phyloP scores from a whole-genome alignment of 331 rosid species.

The Arachis monticola region DNA sequence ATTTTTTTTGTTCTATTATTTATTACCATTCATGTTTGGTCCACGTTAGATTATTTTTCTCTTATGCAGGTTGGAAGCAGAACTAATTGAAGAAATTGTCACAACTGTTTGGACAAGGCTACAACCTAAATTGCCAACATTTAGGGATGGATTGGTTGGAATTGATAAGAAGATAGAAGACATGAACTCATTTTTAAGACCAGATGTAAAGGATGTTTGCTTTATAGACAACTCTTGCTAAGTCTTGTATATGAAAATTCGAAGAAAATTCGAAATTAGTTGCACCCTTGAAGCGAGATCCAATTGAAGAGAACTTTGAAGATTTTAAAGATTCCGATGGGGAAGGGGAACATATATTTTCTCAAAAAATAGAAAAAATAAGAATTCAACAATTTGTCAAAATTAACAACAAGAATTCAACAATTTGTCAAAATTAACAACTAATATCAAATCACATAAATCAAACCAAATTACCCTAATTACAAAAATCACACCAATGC shows the following conservation, averaged over 20 bases:
- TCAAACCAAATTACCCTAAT: too few relatives aligned
- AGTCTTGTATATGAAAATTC: conserved; percentile 8
- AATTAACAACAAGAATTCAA: too few relatives aligned
- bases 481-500: too few relatives aligned
- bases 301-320: too few relatives aligned
- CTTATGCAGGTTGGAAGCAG: conserved; percentile 19
- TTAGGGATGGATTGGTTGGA: conserved; percentile 25
- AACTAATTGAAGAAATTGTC: conserved; percentile 35
- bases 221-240: conserved; percentile 37
- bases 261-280: conserved; percentile 6
- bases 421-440: too few relatives aligned
- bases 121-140: conserved; percentile 13
- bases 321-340: too few relatives aligned
- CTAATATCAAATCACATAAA: too few relatives aligned
- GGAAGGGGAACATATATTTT: too few relatives aligned
- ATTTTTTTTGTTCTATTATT: not conserved
- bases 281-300: conserved; percentile 10
- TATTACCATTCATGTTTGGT: not conserved
- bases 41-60: not conserved
- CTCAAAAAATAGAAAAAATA: too few relatives aligned
- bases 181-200: not conserved
- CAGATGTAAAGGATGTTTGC: not conserved
- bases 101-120: conserved; percentile 26
- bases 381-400: too few relatives aligned
- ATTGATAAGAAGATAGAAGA: conserved; percentile 17